Evolutionary conservation across 2,329 filamentous ascomycete species (phyloP), one percentile per base, ranked within the genome.

Genomic region (Dothistroma pini): DNA sequence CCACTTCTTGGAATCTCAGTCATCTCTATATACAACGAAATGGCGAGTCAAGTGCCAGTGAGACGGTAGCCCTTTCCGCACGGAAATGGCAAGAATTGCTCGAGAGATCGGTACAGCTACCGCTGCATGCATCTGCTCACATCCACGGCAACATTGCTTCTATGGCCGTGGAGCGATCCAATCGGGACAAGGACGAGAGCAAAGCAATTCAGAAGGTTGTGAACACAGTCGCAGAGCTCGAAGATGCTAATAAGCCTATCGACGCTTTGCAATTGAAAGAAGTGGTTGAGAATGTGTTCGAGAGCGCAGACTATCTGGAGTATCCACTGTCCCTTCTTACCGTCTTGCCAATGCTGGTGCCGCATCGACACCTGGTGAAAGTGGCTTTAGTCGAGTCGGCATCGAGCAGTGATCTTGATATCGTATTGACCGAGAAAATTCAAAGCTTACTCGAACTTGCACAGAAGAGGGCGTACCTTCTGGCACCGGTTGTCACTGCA

Each of bases 251-350:
- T 12, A 11, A 53, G 31, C 21, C 51, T n/a, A 12, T n/a, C 12
- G 16, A 34, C 16, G 25, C 31, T 11, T 19, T 21, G 52, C n/a
- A 19, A 5, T 22, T 53, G 25, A 32, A 55, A 2, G 55, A 59
- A 12, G 58, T 59, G 2, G 55, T 76, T 4, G 64, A 75, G 10
- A 72, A 74, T 35, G 69, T 81, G n/a, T 81, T 78, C 78, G 76
- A 76, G 34, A 79, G 81, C 61, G 68, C 79, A 1, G 80, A 81
- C 60, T 77, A 77, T 54, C 75, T 80, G 55, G 79, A 81, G 48
- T 81, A 79, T 63, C 75, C 76, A 12, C 76, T 78, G 61, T 68
- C 69, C 1, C 71, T 77, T 1, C 70, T 77, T 5, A 63, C 77
- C 50, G 67, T 71, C 16, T 44, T 80, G 9, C 75, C 78, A 3